Evolutionary conservation across 1,284 basidiomycete species (phyloP).

Genomic region (Boletellus deceptivus): DNA sequence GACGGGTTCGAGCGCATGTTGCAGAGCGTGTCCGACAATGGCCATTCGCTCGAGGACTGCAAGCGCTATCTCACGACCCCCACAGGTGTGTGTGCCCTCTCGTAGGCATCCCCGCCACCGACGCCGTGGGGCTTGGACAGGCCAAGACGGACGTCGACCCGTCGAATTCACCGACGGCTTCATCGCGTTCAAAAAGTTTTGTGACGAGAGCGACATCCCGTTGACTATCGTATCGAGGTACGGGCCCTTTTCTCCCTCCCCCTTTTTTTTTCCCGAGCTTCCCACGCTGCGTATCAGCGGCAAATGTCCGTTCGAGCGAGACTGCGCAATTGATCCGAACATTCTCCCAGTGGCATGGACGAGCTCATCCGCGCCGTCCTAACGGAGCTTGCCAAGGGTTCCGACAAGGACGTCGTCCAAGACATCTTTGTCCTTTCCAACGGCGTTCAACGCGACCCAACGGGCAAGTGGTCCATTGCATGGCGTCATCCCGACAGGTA

Average conservation of each 20-base stretch:
- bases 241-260: no score
- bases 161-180: slow-evolving; percentile 88
- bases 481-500: slow-evolving; percentile 86
- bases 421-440: slow-evolving; percentile 90
- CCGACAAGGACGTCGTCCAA: slow-evolving; percentile 58
- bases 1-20: slow-evolving; percentile 27
- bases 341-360: slow-evolving; percentile 74
- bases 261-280: background rate
- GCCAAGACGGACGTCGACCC: slow-evolving; percentile 32
- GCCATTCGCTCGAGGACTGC: slow-evolving; percentile 22
- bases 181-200: slow-evolving; percentile 81
- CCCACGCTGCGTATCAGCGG: slow-evolving; percentile 12
- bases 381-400: slow-evolving; percentile 65
- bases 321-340: slow-evolving; percentile 4
- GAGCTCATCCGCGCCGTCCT: slow-evolving; percentile 89
- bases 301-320: background rate
- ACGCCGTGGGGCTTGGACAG: slow-evolving; percentile 1
- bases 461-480: slow-evolving; percentile 72
- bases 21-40: slow-evolving; percentile 18
- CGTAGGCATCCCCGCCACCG: no score
- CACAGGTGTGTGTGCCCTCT: slow-evolving; percentile 14
- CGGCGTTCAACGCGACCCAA: slow-evolving; percentile 72
- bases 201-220: slow-evolving; percentile 74
- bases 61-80: slow-evolving; percentile 28
- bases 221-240: slow-evolving; percentile 91